A percentile compares a stretch with the other conserved stretches of the same genome.
phyloP scores from a whole-genome alignment of 305 asterid species.

The Solanum aculeatissimum region DNA sequence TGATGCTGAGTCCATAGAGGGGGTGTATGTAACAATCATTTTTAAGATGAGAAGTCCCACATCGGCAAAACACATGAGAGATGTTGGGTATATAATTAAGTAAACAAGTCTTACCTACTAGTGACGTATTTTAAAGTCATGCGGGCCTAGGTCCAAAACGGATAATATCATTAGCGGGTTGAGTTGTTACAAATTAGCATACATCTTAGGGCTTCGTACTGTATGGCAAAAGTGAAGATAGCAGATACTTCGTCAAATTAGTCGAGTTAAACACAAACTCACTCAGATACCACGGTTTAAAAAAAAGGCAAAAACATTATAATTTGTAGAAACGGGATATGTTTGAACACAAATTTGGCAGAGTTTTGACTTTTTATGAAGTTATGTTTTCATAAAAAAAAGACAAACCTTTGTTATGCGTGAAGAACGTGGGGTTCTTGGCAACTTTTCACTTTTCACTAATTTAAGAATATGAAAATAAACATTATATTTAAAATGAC shows the following conservation, averaged over 20 bases:
- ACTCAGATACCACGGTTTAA: neutral
- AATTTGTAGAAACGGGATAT: neutral
- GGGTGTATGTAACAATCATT: no score
- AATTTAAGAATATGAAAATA: neutral
- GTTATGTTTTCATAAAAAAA: neutral
- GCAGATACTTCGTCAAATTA: rapidly evolving
- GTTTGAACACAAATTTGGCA: neutral
- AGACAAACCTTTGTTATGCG: neutral
- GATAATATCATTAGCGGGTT: no score
- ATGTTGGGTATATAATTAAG: no score
- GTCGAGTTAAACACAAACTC: neutral
- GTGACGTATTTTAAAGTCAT: no score
- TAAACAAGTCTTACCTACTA: no score
- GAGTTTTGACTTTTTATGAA: neutral
- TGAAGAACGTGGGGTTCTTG: neutral
- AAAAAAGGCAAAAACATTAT: neutral
- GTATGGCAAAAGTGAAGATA: neutral
- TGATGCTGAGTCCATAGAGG: no score
- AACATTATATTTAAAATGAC: no score
- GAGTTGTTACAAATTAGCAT: neutral
- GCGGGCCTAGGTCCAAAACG: no score
- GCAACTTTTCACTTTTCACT: neutral
- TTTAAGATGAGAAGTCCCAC: no score
- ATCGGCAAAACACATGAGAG: no score
- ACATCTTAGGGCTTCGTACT: neutral